Conservation (phyloP, 1,284 basidiomycete genomes). For the Heterobasidion irregulare region DNA sequence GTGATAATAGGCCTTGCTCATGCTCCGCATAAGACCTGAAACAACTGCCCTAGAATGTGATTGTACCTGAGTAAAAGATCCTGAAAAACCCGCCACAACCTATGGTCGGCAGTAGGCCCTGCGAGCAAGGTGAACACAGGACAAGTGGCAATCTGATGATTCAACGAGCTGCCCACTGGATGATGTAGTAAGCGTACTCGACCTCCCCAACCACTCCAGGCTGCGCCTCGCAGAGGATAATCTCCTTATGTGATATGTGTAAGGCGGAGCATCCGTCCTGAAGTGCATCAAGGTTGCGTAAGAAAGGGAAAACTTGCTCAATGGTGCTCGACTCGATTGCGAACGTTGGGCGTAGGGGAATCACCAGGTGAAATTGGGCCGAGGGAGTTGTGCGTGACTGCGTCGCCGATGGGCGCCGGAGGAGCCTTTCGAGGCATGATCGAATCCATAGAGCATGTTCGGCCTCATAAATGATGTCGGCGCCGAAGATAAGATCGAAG, state of each 20-base stretch:
- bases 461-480: slow-evolving; percentile 72
- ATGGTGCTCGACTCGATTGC: slow-evolving; percentile 47
- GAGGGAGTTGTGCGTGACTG: neutral
- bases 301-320: slow-evolving; percentile 43
- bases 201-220: slow-evolving; percentile 36
- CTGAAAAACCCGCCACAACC: too few relatives aligned
- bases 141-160: too few relatives aligned
- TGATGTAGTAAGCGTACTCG: slow-evolving; percentile 57
- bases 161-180: slow-evolving; percentile 45
- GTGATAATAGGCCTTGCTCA: too few relatives aligned
- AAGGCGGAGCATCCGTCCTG: slow-evolving; percentile 16
- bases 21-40: too few relatives aligned
- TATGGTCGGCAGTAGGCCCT: too few relatives aligned
- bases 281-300: neutral
- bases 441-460: slow-evolving; percentile 64
- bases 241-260: slow-evolving; percentile 40
- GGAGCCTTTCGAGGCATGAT: slow-evolving; percentile 41
- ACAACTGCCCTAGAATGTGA: too few relatives aligned
- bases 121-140: too few relatives aligned
- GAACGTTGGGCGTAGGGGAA: slow-evolving; percentile 67
- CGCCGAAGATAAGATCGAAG: slow-evolving; percentile 67
- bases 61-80: too few relatives aligned
- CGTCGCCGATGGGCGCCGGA: slow-evolving; percentile 21
- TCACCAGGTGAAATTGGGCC: slow-evolving; percentile 60
- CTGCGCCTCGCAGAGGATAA: slow-evolving; percentile 44